Evolutionary conservation across 2,329 filamentous ascomycete species (phyloP), one percentile per base, ranked within the genome.

Genomic region (Aureobasidium sp.): DNA sequence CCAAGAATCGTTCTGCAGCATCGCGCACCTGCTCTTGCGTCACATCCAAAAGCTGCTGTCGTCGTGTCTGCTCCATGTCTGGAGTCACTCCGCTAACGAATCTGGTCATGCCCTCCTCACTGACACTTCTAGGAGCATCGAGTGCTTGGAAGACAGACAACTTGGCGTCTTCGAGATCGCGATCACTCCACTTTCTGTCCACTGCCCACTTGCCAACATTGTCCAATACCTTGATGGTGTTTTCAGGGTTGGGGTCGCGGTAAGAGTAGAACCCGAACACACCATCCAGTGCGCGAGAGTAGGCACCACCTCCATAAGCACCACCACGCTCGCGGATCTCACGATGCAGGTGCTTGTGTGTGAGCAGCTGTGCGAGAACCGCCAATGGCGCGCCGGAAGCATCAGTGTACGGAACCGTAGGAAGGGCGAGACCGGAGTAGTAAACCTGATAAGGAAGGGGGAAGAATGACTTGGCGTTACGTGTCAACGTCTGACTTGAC

Each of bases 271-370:
- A 95, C 17, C 91, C 91, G 68, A 99, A 97, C 1, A 96, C 74
- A 27, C 92, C 93, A 67, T 90, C 88, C 8, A 96, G 77, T 0
- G 88, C 84, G 27, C 86, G 85, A 48, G 89, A 87, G 72, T 91
- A 93, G 1, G 94, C 93, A 15, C 92, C 91, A 24, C 91, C 94
- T 48, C 94, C 94, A 68, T 99, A 99, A 0, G 94, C 94, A 40
- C 94, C 94, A 35, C 94, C 94, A 76, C 97, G 97, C 72, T 99
- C 94, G 61, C 94, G 89, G 67, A 99, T 97, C 75, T 97, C 94
- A 67, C 96, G 93, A 72, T 99, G 94, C 31, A 99, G 81, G 71
- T 97, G 90, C 75, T 96, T 97, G 77, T 99, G 93, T 0, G 93
- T 97, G 35, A 99, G 83, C 19, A 99, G 84, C 72, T 97, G 91